Evolutionary conservation across 1,139 yeast genomes (phyloP).

Genomic region (Pichia terricola): DNA sequence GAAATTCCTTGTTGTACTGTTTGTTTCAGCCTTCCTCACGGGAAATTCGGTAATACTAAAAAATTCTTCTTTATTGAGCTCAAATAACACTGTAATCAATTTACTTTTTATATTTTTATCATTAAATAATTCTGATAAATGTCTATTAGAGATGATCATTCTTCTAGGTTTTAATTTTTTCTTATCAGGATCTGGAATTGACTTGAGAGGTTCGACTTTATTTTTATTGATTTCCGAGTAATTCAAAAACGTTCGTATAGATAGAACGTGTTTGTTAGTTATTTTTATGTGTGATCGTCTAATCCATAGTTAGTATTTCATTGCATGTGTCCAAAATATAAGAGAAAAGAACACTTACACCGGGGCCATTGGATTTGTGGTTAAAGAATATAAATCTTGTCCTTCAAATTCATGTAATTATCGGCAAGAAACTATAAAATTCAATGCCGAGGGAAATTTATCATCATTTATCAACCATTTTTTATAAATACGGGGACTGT

Average conservation of each 20-base stretch:
- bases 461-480: too few relatives aligned
- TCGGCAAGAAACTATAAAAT: too few relatives aligned
- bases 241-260: slow-evolving; percentile 22
- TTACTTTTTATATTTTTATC: slow-evolving; percentile 12
- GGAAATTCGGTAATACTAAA: slow-evolving; percentile 1
- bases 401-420: too few relatives aligned
- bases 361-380: neutral
- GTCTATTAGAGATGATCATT: slow-evolving; percentile 22
- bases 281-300: slow-evolving; percentile 19
- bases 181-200: neutral
- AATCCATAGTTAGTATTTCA: neutral
- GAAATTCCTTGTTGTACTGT: neutral
- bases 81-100: slow-evolving; percentile 18
- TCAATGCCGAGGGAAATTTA: too few relatives aligned
- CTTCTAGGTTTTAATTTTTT: slow-evolving; percentile 11
- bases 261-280: slow-evolving; percentile 13
- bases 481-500: too few relatives aligned
- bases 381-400: too few relatives aligned
- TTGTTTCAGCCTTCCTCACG: neutral
- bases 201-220: slow-evolving; percentile 7
- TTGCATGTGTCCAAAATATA: neutral
- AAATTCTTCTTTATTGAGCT: slow-evolving; percentile 19
- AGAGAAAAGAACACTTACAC: neutral
- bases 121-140: slow-evolving; percentile 17
- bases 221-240: slow-evolving; percentile 19